These are phyloP conservation scores for Fagus crenata DNA, from an alignment of 306 rosid genomes.

Conservation along the genomic window DNA sequence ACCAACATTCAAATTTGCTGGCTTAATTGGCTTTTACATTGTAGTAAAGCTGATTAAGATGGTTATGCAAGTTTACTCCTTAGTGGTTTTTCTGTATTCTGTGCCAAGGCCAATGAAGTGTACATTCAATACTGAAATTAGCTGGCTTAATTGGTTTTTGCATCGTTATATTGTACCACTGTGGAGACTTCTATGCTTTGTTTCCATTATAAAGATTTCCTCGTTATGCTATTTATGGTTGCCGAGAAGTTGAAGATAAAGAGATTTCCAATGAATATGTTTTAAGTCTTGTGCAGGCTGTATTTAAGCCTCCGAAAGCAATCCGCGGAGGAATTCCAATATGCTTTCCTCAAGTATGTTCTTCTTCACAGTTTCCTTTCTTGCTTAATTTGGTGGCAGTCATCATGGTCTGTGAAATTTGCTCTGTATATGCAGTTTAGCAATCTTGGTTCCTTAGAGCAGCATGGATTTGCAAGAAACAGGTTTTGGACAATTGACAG, in stretches of 20 bases:
- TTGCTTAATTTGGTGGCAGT: constrained; percentile 33
- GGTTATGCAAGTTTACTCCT: too few species aligned
- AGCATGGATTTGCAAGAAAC: constrained; percentile 90
- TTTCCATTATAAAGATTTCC: too few species aligned
- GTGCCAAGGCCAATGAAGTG: too few species aligned
- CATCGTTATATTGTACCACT: background rate
- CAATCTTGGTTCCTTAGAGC: constrained; percentile 63
- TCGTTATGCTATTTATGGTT: too few species aligned
- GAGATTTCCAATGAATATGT: constrained; percentile 1
- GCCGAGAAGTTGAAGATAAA: too few species aligned
- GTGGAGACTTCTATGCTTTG: too few species aligned
- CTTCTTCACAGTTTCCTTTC: constrained; percentile 23
- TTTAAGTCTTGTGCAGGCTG: constrained; percentile 63
- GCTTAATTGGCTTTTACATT: background rate
- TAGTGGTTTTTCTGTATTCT: too few species aligned
- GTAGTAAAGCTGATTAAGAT: too few species aligned
- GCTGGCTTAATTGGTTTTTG: background rate
- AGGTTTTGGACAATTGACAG: constrained; percentile 66
- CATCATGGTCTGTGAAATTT: constrained; percentile 31
- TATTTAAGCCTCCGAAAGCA: constrained; percentile 76
- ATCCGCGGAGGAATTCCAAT: constrained; percentile 98
- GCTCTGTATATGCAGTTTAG: constrained; percentile 61
- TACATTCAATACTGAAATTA: background rate
- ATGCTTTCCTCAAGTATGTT: constrained; percentile 94
- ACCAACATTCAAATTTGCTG: background rate